Evolutionary conservation across 306 rosid species (phyloP).

Genomic region (Rosa rugosa): DNA sequence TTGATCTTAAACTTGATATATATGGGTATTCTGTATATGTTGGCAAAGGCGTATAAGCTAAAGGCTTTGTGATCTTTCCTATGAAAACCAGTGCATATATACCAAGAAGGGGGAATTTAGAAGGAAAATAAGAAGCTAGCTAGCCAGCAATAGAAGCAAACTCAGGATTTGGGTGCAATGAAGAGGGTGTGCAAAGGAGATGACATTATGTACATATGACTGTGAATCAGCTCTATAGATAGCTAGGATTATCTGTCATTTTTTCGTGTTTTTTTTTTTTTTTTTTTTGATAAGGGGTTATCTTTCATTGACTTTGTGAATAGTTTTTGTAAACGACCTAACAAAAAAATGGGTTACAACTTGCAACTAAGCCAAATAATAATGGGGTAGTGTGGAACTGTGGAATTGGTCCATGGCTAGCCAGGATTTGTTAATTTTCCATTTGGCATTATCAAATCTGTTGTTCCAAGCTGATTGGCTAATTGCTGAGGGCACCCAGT

Average conservation of each 20-base stretch:
- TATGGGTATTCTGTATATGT: not conserved
- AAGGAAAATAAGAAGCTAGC: not conserved
- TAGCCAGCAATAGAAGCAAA: not conserved
- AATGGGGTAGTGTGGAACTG: not conserved
- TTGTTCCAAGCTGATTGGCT: too few species aligned
- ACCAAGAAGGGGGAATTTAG: not conserved
- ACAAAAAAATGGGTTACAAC: too few species aligned
- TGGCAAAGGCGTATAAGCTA: not conserved
- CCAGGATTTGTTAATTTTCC: too few species aligned
- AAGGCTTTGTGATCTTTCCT: not conserved
- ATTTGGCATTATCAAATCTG: too few species aligned
- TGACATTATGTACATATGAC: not conserved
- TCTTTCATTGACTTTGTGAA: too few species aligned
- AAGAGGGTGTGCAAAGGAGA: not conserved
- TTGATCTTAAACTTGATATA: slow-evolving; percentile 26
- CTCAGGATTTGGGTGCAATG: not conserved
- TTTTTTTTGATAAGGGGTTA: too few species aligned
- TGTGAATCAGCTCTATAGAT: not conserved
- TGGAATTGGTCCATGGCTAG: not conserved
- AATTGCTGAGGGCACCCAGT: not conserved
- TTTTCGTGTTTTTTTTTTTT: too few species aligned
- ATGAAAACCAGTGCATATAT: not conserved
- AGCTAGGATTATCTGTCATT: not conserved
- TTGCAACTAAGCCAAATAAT: too few species aligned
- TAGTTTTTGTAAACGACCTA: too few species aligned